Percentiles rank a stretch among this genome's conserved stretches.
Evolutionary conservation across 148 eudicot species (phyloP).

Genomic region (Rhododendron henanense): DNA sequence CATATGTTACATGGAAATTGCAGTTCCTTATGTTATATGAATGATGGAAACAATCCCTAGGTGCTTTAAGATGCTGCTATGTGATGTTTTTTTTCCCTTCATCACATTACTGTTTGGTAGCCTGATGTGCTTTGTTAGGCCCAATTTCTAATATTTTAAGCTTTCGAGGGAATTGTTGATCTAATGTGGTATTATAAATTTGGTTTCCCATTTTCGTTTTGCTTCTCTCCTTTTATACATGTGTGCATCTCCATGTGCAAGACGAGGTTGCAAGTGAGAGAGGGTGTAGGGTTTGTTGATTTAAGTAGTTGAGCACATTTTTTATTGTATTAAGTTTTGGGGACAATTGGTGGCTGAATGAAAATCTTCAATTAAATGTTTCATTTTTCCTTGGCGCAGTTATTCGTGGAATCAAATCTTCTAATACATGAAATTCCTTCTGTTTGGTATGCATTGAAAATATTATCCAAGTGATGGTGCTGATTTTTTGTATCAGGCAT

Average conservation of each 20-base stretch:
- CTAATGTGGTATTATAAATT: background rate
- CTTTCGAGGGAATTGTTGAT: background rate
- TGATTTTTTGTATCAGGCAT: conserved; percentile 40
- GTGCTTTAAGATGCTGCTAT: background rate
- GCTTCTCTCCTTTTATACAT: background rate
- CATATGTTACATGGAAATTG: background rate
- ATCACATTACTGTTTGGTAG: background rate
- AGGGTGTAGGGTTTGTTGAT: background rate
- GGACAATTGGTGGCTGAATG: background rate
- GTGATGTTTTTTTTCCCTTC: background rate
- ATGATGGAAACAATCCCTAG: background rate
- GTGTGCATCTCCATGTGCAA: background rate
- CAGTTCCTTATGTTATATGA: background rate
- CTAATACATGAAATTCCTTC: too few species aligned
- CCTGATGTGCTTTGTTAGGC: background rate
- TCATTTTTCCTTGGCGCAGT: background rate
- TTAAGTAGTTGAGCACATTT: background rate
- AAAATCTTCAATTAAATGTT: too few species aligned
- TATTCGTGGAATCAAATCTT: background rate
- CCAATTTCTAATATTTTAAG: background rate
- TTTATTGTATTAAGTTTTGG: background rate
- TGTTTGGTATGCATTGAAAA: background rate
- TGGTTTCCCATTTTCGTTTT: background rate
- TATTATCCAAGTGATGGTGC: background rate
- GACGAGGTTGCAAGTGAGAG: background rate